phyloP scores from a whole-genome alignment of 2,329 filamentous ascomycete genomes.

The Eurotiales sp. region DNA sequence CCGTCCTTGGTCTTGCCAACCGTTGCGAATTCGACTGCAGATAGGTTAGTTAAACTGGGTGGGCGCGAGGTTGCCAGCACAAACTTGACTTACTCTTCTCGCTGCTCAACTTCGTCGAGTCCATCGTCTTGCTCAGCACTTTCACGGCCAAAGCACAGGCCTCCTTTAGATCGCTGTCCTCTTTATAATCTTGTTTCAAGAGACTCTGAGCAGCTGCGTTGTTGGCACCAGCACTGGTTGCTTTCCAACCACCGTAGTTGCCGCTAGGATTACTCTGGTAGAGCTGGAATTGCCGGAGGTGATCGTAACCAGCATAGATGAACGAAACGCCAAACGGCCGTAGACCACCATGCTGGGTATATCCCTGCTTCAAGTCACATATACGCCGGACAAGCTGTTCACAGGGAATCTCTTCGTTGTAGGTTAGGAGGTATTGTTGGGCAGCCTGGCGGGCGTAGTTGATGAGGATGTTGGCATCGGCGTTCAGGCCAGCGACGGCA shows the following conservation, averaged over 20 bases:
- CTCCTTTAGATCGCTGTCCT: conserved; percentile 93
- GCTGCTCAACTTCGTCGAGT: conserved; percentile 96
- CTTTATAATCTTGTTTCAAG: conserved; percentile 99
- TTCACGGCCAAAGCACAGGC: conserved; percentile 97
- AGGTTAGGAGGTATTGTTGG: conserved; percentile 95
- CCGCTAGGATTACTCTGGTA: conserved; percentile 98
- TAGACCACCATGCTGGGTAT: conserved; percentile 97
- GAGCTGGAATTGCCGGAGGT: conserved; percentile 92
- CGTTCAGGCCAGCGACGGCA: conserved; percentile 97
- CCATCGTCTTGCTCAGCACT: conserved; percentile 99
- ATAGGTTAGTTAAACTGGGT: neutral
- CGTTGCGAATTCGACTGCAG: conserved; percentile 90
- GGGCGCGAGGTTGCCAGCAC: too few species aligned
- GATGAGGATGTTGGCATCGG: conserved; percentile 99
- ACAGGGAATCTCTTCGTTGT: conserved; percentile 99
- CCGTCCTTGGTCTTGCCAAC: conserved; percentile 93
- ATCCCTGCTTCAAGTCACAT: conserved; percentile 98
- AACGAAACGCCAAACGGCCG: conserved; percentile 98
- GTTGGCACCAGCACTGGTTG: conserved; percentile 95
- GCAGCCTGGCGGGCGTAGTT: conserved; percentile 98
- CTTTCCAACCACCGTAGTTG: conserved; percentile 99
- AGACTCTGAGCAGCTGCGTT: conserved; percentile 95
- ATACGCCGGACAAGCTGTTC: conserved; percentile 95
- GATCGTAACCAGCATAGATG: conserved; percentile 98
- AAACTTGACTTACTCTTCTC: conserved; percentile 83